Base-by-base conservation (phyloP, 2,329 filamentous ascomycete species). In the Paracorniculantispora psalliotae region DNA sequence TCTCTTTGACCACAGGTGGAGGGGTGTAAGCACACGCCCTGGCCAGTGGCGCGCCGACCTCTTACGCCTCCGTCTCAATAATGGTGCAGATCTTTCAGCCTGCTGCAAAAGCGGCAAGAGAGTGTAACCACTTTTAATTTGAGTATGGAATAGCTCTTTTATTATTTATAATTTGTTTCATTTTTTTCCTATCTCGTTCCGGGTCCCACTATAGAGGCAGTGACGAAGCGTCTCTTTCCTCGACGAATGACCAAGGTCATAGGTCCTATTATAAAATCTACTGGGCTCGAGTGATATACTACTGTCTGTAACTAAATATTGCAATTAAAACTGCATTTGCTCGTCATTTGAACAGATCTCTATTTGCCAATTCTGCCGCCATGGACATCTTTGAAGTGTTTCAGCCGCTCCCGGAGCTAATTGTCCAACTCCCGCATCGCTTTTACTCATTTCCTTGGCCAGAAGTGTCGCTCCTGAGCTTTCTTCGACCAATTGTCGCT, bases 321-420 rank as follows among this genome's bases (percentile, higher is more conserved):
- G n/a, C n/a, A n/a, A n/a, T n/a, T n/a, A n/a, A n/a, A n/a, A n/a
- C n/a, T n/a, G n/a, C n/a, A n/a, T 19, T 13, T 19, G 4, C 17
- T 19, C 30, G 37, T 10, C 37, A 33, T 33, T 12, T 33, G n/a
- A n/a, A 33, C 12, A 30, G 30, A 3, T 21, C 17, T 17, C 2
- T 44, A 19, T 39, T 41, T 6, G 19, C 41, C 21, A 28, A 21
- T 23, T 13, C n/a, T 19, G 28, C 23, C 43, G 43, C 21, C 2
- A 56, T 56, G 53, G 53, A 56, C 9, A 56, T 56, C 17, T 37
- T 56, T n/a, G 53, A 56, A 13, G 43, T 37, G 5, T 28, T 56
- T 28, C 41, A 56, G 53, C 53, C 43, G 21, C 33, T 56, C 21
- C 53, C 53, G 10, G 43, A 56, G 9, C 43, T 56, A 5, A 10